Base-by-base conservation (phyloP, 78 protist species). In the Cavenderia fasciculata region DNA sequence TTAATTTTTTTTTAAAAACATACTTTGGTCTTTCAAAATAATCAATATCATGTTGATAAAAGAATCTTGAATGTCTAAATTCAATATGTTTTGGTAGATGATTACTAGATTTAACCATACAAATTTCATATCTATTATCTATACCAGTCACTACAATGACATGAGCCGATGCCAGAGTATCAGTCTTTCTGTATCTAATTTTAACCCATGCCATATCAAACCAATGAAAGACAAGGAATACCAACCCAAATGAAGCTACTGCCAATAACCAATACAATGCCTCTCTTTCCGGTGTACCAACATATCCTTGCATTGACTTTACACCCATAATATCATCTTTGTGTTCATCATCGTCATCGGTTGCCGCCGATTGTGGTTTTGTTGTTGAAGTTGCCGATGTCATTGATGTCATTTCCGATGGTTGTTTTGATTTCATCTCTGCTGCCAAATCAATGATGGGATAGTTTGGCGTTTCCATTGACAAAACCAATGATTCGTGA, bases 21-120 rank as follows among this genome's bases (percentile, higher is more conserved):
- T 56, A 56, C 62, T 27, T 63, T 63, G 72, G 72, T 63, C 47
- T 7, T 11, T 19, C 21, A 34, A 40, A 63, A 21, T 34, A n/a
- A 63, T 63, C 72, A 5, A 5, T 6, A 5, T 63, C 72, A 31
- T 40, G 11, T 21, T 36, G 2, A 36, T 63, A 63, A 63, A 63
- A 63, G 72, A 63, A 63, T 63, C 72, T 63, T 36, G 72, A 40
- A 40, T 40, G 47, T 63, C 72, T 63, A 21, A 63, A 63, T n/a
- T n/a, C n/a, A n/a, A n/a, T n/a, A n/a, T n/a, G n/a, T n/a, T n/a
- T n/a, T n/a, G n/a, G n/a, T n/a, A n/a, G n/a, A n/a, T n/a, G n/a
- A n/a, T n/a, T n/a, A n/a, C n/a, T n/a, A n/a, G n/a, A n/a, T n/a
- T n/a, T n/a, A n/a, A n/a, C n/a, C n/a, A n/a, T n/a, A n/a, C n/a